Percentiles rank a stretch among this genome's conserved stretches.
Evolutionary conservation across 116 monocot species (phyloP).

Genomic region (Dioscorea cayenensis): DNA sequence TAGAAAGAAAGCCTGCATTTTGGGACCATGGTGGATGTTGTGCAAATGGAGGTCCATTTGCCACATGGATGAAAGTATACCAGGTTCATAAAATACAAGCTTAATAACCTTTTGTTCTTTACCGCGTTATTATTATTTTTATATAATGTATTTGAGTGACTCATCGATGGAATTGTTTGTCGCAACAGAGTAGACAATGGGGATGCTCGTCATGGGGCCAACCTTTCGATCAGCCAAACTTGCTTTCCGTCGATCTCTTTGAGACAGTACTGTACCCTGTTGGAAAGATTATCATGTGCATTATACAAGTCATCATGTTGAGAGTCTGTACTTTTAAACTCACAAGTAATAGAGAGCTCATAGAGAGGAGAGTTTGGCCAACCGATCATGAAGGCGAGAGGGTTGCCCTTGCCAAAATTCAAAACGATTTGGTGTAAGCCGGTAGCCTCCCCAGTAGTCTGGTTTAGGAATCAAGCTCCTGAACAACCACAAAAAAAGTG

Average conservation of each 20-base stretch:
- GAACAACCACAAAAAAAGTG: slow-evolving; percentile 2
- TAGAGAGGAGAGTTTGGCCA: neutral
- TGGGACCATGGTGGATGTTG: neutral
- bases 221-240: slow-evolving; percentile 73
- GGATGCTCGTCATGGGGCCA: slow-evolving; percentile 70
- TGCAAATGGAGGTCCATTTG: too few relatives aligned
- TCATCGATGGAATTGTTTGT: neutral
- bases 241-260: slow-evolving; percentile 54
- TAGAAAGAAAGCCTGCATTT: neutral
- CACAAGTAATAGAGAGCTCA: neutral
- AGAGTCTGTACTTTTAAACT: neutral
- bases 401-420: slow-evolving; percentile 98
- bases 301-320: neutral
- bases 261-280: slow-evolving; percentile 69
- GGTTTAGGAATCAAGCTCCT: slow-evolving; percentile 81
- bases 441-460: slow-evolving; percentile 95
- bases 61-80: too few relatives aligned
- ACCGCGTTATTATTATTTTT: neutral
- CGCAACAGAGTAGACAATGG: slow-evolving; percentile 19
- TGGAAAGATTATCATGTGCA: neutral
- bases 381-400: slow-evolving; percentile 96
- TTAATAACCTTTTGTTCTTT: neutral
- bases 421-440: slow-evolving; percentile 55
- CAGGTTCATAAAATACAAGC: neutral
- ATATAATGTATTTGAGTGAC: neutral